Evolutionary conservation across 2,329 filamentous ascomycete species (phyloP).

Genomic region (Colletotrichum ledebouriae): DNA sequence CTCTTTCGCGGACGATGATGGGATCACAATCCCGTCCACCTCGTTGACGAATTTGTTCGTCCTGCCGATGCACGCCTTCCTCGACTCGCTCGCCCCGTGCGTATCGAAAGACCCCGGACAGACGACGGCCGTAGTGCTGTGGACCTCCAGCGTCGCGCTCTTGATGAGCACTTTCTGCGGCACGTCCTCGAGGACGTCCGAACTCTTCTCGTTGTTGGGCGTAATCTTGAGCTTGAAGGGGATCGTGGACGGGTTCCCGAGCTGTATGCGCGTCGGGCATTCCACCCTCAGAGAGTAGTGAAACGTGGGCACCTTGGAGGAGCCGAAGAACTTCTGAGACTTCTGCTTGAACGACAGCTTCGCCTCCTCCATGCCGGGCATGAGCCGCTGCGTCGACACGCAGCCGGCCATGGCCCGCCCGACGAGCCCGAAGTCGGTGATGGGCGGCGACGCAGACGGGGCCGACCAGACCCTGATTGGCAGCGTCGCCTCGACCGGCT

Average conservation of each 20-base stretch:
- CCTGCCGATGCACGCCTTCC: constrained; percentile 9
- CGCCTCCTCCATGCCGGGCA: constrained; percentile 49
- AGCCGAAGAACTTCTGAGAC: constrained; percentile 49
- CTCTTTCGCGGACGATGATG: background rate
- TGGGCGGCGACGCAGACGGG: constrained; percentile 30
- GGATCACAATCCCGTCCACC: background rate
- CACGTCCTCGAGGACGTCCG: constrained; percentile 34
- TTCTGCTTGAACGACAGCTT: constrained; percentile 52
- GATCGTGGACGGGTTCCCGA: constrained; percentile 46
- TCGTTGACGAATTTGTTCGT: background rate
- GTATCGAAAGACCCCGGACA: constrained; percentile 37
- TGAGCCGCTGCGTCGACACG: constrained; percentile 47
- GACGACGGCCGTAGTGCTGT: constrained; percentile 37
- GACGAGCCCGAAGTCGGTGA: constrained; percentile 41
- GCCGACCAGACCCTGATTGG: constrained; percentile 45
- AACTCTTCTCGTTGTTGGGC: constrained; percentile 41
- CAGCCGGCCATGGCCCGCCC: background rate
- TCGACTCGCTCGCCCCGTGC: constrained; percentile 22
- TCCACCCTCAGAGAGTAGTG: constrained; percentile 46
- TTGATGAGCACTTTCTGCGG: constrained; percentile 42
- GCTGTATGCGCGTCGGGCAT: constrained; percentile 49
- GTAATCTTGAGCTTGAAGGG: constrained; percentile 44
- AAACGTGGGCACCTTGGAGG: constrained; percentile 51
- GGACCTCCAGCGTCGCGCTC: constrained; percentile 42
- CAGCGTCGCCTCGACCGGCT: constrained; percentile 37